Percentiles rank a stretch among this genome's conserved stretches.
These are phyloP conservation scores for Seiridium unicorne DNA, from an alignment of 2,329 filamentous ascomycete species.

Conservation along the genomic window DNA sequence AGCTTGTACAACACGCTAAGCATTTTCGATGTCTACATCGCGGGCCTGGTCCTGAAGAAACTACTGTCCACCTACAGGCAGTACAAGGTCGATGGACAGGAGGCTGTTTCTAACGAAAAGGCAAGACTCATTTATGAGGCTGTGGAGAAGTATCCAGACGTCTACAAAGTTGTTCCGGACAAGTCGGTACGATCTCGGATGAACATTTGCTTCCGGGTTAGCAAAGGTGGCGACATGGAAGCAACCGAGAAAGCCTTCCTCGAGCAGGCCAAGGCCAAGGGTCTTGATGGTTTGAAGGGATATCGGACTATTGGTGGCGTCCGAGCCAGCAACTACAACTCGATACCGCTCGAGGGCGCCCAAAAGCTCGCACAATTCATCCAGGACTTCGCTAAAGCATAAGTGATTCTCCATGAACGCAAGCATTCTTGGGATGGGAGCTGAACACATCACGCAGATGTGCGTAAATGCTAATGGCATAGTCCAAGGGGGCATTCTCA, in stretches of 20 bases:
- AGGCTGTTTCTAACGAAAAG: slow-evolving; percentile 72
- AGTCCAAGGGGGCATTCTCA: no score
- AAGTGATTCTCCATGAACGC: neutral
- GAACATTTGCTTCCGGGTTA: slow-evolving; percentile 91
- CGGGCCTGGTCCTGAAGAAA: slow-evolving; percentile 81
- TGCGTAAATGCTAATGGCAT: no score
- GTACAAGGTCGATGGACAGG: slow-evolving; percentile 72
- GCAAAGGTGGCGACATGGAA: slow-evolving; percentile 56
- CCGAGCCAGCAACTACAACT: slow-evolving; percentile 86
- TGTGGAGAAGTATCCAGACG: slow-evolving; percentile 68
- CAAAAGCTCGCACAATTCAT: slow-evolving; percentile 52
- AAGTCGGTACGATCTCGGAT: slow-evolving; percentile 78
- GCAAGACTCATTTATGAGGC: slow-evolving; percentile 72
- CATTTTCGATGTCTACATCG: slow-evolving; percentile 89
- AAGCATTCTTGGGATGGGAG: neutral
- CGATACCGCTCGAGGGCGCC: slow-evolving; percentile 66
- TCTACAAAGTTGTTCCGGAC: slow-evolving; percentile 78
- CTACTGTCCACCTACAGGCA: slow-evolving; percentile 61
- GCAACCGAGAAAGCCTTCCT: slow-evolving; percentile 80
- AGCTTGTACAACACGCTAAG: slow-evolving; percentile 94
- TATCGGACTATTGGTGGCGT: slow-evolving; percentile 87
- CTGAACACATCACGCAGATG: no score
- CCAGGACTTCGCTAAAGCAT: neutral
- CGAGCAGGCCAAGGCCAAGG: slow-evolving; percentile 63
- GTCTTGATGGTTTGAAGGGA: slow-evolving; percentile 80